Conservation (phyloP, 345 rosid species). For the Moringa oleifera region DNA sequence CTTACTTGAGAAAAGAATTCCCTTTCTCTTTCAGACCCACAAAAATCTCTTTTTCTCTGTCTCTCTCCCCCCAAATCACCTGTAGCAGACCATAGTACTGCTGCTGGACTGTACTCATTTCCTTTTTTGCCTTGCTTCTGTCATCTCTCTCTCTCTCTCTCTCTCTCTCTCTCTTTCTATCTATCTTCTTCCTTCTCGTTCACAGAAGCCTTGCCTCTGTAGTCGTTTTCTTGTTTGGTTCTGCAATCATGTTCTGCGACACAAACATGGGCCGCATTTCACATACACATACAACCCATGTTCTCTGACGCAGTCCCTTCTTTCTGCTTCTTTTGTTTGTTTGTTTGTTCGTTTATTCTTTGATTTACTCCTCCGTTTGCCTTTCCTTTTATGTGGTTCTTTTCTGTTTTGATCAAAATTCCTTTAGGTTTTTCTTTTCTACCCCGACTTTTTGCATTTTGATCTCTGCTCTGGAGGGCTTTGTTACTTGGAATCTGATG, state of each 20-base stretch:
- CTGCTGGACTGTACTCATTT: background rate
- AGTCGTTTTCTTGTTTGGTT: constrained; percentile 40
- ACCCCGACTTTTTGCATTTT: constrained; percentile 8
- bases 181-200: constrained; percentile 10
- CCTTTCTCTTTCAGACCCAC: constrained; percentile 33
- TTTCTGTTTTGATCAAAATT: constrained; percentile 15
- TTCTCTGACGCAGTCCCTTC: constrained; percentile 23
- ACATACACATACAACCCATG: constrained; percentile 24
- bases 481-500: constrained; percentile 18
- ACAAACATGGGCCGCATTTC: constrained; percentile 14
- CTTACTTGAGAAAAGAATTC: constrained; percentile 29
- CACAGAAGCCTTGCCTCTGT: constrained; percentile 9
- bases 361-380: constrained; percentile 8
- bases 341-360: constrained; percentile 30
- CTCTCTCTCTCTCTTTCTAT: constrained; percentile 9
- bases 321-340: background rate
- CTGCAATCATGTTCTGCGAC: constrained; percentile 25
- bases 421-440: constrained; percentile 16
- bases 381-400: constrained; percentile 20
- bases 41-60: constrained; percentile 20
- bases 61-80: constrained; percentile 4
- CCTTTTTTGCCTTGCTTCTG: background rate
- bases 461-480: constrained; percentile 14
- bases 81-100: constrained; percentile 14
- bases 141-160: constrained; percentile 7